Evolutionary conservation across 192 early-diverging fungal species (phyloP), one percentile per base, ranked within the genome.

Genomic region (Gryganskiella cystojenkinii): DNA sequence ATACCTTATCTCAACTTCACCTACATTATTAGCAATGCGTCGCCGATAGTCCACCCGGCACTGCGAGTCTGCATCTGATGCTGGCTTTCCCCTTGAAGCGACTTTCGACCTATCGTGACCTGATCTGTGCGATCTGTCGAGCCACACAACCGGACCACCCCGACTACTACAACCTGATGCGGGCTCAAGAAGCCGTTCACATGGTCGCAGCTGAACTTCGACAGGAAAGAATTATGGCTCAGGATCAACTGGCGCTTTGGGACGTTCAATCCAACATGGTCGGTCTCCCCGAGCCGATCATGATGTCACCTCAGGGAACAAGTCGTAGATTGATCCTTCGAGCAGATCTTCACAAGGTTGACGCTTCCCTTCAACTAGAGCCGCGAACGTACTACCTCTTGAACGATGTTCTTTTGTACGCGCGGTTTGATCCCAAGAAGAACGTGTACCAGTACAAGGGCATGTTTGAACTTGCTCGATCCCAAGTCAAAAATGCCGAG

Each of bases 341-440:
- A 34, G 74, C 74, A 3, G 74, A 78, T 35, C 17, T 78, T 46
- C 74, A 78, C 27, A 78, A 69, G 56, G 61, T 68, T 33, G 74
- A 78, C 67, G 68, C 74, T 14, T 46, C 74, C 9, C 30, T 78
- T 14, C 31, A 53, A 15, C 47, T 78, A 3, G 74, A 78, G 50
- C 74, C 74, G 8, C 31, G 74, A 31, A 78, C 66, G 3, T 78
- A 78, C 31, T 69, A 59, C 25, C 43, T 78, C 6, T 69, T 78
- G 74, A 78, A 78, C 43, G 74, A 78, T 54, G 66, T 78, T 14
- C 49, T 78, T 13, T 8, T 78, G 13, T 78, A 78, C 27, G 61
- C 74, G 45, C 66, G 74, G 34, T 78, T 69, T 56, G 74, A 78
- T 53, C 74, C 74, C 42, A 78, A 78, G 50, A 78, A 78, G 56